Evolutionary conservation across 108 stramenopile genomes (phyloP).

Genomic region (Cyclotella sp.): DNA sequence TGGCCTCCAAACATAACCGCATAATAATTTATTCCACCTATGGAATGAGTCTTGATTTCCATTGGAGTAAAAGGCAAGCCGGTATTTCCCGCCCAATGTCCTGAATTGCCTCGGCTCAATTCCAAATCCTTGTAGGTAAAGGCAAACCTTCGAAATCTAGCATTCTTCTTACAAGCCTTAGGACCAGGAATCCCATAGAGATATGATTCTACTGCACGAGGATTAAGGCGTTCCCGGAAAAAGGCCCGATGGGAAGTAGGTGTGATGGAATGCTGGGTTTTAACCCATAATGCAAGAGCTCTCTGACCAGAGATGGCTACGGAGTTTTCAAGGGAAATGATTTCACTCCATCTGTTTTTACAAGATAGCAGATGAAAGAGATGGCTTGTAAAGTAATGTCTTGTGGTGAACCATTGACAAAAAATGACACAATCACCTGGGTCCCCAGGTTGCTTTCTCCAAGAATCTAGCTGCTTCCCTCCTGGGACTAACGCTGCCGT

Average conservation of each 20-base stretch:
- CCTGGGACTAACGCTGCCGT: background rate
- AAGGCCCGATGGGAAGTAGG: constrained; percentile 41
- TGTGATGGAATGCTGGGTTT: constrained; percentile 13
- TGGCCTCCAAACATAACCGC: constrained; percentile 38
- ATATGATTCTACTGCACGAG: constrained; percentile 38
- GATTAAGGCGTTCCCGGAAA: constrained; percentile 33
- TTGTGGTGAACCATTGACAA: background rate
- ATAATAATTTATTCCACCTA: constrained; percentile 18
- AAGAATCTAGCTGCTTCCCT: constrained; percentile 41
- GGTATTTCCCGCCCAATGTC: background rate
- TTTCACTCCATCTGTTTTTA: constrained; percentile 15
- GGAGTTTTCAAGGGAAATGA: background rate
- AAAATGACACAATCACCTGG: constrained; percentile 11
- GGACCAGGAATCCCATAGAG: constrained; percentile 41
- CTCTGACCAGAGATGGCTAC: background rate
- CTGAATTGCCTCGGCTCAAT: background rate
- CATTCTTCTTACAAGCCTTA: constrained; percentile 29
- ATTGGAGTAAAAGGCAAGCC: constrained; percentile 26
- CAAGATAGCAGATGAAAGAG: background rate
- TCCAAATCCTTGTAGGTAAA: constrained; percentile 48
- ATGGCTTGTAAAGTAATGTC: background rate
- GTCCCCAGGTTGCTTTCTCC: constrained; percentile 46
- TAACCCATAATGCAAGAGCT: constrained; percentile 32
- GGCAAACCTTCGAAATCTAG: constrained; percentile 37
- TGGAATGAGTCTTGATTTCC: constrained; percentile 18